Percentiles rank a stretch among this genome's conserved stretches.
These are phyloP conservation scores for Neurospora sp. DNA, from an alignment of 495 filamentous ascomycete genomes.

Conservation along the genomic window DNA sequence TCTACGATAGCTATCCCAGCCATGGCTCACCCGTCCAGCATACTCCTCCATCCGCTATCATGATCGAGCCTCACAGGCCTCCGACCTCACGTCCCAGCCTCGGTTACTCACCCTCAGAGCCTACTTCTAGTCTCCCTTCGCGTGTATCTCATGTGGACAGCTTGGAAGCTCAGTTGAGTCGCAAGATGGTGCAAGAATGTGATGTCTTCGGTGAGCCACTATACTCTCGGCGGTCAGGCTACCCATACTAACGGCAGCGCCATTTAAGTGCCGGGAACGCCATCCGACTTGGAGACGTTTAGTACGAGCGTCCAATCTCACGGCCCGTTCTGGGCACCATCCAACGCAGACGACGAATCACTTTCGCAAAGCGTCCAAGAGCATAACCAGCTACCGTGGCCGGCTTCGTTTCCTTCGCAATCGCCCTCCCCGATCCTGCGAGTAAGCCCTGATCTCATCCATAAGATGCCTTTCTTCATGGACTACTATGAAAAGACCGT, in stretches of 20 bases:
- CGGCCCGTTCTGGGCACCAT: conserved; percentile 31
- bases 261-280: conserved; percentile 25
- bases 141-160: conserved; percentile 30
- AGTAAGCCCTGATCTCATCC: conserved; percentile 41
- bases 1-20: conserved; percentile 40
- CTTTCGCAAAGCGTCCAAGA: conserved; percentile 24
- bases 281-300: conserved; percentile 34
- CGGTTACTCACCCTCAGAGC: conserved; percentile 38
- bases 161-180: conserved; percentile 34
- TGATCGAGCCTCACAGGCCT: conserved; percentile 39
- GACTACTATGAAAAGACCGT: conserved; percentile 82
- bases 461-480: conserved; percentile 52
- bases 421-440: conserved; percentile 22
- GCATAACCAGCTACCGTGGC: conserved; percentile 12
- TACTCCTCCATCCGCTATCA: conserved; percentile 41
- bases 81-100: conserved; percentile 43
- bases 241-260: conserved; percentile 1
- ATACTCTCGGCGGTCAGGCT: not conserved
- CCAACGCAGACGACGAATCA: conserved; percentile 32
- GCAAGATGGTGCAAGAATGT: conserved; percentile 35
- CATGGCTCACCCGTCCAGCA: conserved; percentile 38
- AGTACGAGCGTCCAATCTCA: conserved; percentile 35
- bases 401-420: conserved; percentile 17
- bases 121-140: conserved; percentile 36
- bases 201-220: conserved; percentile 34